Evolutionary conservation across 768 basidiomycete genomes (phyloP).

Genomic region (Termitomyces sp.): DNA sequence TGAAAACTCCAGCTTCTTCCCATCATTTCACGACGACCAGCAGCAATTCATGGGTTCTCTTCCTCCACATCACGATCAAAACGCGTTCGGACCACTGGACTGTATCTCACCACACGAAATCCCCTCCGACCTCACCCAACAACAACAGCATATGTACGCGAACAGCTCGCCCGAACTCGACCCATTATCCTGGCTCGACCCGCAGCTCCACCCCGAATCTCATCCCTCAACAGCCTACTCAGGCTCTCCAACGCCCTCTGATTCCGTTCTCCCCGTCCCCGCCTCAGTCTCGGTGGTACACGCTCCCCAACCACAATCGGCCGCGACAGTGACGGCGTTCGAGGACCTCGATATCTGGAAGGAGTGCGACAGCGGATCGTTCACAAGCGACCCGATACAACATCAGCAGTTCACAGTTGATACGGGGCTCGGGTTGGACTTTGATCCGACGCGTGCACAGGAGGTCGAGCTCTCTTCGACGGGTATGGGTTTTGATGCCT

Average conservation of each 20-base stretch:
- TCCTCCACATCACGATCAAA: slow-evolving; percentile 10
- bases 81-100: slow-evolving; percentile 27
- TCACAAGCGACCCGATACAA: background rate
- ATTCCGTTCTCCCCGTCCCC: slow-evolving; percentile 6
- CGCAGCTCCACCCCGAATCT: slow-evolving; percentile 17
- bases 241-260: slow-evolving; percentile 36
- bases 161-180: slow-evolving; percentile 17
- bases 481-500: background rate
- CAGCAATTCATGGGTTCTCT: slow-evolving; percentile 17
- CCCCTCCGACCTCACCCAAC: background rate
- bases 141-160: slow-evolving; percentile 11
- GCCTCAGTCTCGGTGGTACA: slow-evolving; percentile 17
- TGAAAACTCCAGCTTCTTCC: slow-evolving; percentile 9
- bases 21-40: slow-evolving; percentile 3
- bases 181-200: slow-evolving; percentile 15
- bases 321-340: slow-evolving; percentile 13
- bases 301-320: slow-evolving; percentile 24
- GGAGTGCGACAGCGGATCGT: background rate
- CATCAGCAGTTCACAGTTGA: background rate
- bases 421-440: background rate
- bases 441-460: background rate
- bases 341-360: slow-evolving; percentile 12
- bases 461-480: slow-evolving; percentile 6
- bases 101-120: slow-evolving; percentile 22
- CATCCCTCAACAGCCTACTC: slow-evolving; percentile 42